phyloP scores from a whole-genome alignment of 495 filamentous ascomycete genomes.

The Sordaria brevicollis region DNA sequence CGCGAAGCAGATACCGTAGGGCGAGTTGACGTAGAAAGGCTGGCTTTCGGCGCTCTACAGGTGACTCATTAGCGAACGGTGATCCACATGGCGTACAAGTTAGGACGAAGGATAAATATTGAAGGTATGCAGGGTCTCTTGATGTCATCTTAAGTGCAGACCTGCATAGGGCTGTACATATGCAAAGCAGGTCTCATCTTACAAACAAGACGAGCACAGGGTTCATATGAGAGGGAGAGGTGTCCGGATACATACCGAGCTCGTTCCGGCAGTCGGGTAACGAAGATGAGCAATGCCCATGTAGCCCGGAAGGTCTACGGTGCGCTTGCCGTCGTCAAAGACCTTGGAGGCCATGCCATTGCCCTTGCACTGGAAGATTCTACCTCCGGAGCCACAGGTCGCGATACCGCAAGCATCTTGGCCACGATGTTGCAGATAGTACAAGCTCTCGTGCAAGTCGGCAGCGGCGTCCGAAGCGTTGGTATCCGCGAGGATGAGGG shows the following conservation, averaged over 20 bases:
- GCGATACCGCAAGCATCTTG: conserved; percentile 90
- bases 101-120: background rate
- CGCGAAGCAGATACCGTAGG: conserved; percentile 58
- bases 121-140: background rate
- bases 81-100: background rate
- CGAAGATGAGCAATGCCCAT: conserved; percentile 87
- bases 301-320: conserved; percentile 70
- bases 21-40: conserved; percentile 90
- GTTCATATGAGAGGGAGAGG: background rate
- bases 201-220: background rate
- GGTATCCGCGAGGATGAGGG: conserved; percentile 61
- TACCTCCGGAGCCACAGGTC: conserved; percentile 66
- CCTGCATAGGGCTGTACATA: background rate
- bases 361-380: conserved; percentile 83
- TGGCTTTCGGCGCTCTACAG: conserved; percentile 58
- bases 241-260: conserved; percentile 39
- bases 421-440: conserved; percentile 72
- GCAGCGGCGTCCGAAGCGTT: conserved; percentile 31
- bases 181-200: background rate
- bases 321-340: conserved; percentile 66
- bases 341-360: conserved; percentile 84
- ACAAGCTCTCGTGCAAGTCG: conserved; percentile 82
- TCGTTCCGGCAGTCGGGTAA: conserved; percentile 86
- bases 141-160: background rate
- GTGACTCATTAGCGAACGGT: background rate